A percentile compares a stretch with the other conserved stretches of the same genome.
Evolutionary conservation across 2,329 filamentous ascomycete genomes (phyloP).

Genomic region (Fusarium sp.): DNA sequence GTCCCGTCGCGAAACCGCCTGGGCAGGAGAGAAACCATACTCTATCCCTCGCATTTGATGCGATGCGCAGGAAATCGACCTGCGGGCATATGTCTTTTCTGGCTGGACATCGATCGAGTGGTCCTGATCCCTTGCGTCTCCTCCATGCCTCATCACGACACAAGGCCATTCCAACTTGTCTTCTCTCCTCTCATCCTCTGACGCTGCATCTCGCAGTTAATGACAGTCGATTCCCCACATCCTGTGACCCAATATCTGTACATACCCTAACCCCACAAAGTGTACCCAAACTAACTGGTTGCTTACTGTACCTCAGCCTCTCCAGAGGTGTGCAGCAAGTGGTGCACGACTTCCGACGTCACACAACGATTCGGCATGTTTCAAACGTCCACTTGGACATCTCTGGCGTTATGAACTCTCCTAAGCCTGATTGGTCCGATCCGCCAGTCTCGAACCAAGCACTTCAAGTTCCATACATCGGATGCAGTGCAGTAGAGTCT

Average conservation of each 20-base stretch:
- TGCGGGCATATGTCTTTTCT: constrained; percentile 9
- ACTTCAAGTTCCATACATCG: constrained; percentile 12
- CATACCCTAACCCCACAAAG: constrained; percentile 22
- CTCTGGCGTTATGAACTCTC: constrained; percentile 16
- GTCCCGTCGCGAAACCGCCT: constrained; percentile 6
- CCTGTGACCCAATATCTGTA: constrained; percentile 20
- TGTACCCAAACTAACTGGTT: constrained; percentile 3
- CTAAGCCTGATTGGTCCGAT: constrained; percentile 23
- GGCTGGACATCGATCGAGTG: constrained; percentile 15
- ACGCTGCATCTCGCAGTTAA: neutral
- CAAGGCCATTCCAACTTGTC: constrained; percentile 30
- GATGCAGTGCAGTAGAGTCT: constrained; percentile 8
- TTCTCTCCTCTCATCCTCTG: constrained; percentile 6
- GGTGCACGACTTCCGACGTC: constrained; percentile 14
- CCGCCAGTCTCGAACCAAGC: constrained; percentile 16
- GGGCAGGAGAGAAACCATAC: constrained; percentile 4
- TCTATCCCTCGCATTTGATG: constrained; percentile 30
- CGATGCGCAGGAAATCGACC: constrained; percentile 12
- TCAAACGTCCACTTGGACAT: constrained; percentile 27
- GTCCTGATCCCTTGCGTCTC: constrained; percentile 32
- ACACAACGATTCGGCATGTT: constrained; percentile 24
- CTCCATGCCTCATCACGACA: constrained; percentile 27
- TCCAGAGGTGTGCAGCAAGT: neutral
- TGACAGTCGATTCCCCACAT: constrained; percentile 41
- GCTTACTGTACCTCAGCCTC: neutral